Percentiles rank a stretch among this genome's conserved stretches.
Conservation (phyloP, 129 eudicot genomes). For the Flaveria sonorensis region DNA sequence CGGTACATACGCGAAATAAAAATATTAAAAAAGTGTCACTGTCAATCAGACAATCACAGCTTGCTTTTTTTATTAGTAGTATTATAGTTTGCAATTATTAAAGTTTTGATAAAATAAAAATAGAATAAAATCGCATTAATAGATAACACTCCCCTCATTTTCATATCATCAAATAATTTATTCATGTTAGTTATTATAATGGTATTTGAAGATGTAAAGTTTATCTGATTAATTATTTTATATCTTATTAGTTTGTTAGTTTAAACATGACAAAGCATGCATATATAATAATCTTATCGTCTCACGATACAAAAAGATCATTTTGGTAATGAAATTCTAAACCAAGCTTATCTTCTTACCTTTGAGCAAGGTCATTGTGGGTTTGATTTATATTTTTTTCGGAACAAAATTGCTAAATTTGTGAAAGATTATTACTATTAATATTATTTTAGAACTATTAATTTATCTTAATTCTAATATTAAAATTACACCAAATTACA, state of each 20-base stretch:
- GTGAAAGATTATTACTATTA: too few species aligned
- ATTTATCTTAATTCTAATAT: too few species aligned
- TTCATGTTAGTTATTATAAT: not conserved
- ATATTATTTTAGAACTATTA: too few species aligned
- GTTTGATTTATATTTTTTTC: too few species aligned
- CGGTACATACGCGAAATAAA: constrained; percentile 16
- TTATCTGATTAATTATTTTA: not conserved
- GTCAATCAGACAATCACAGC: constrained; percentile 32
- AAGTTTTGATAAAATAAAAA: constrained; percentile 22
- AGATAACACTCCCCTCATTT: constrained; percentile 7
- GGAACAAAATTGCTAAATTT: too few species aligned
- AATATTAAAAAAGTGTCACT: constrained; percentile 23
- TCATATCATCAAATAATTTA: constrained; percentile 1
- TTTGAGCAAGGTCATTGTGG: too few species aligned
- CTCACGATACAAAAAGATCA: too few species aligned
- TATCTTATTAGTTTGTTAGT: not conserved
- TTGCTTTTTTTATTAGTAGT: constrained; percentile 32
- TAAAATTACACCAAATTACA: too few species aligned
- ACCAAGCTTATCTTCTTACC: too few species aligned
- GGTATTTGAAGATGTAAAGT: not conserved
- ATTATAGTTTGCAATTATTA: constrained; percentile 22
- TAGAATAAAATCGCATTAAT: constrained; percentile 5
- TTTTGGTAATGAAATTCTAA: too few species aligned
- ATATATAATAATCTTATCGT: too few species aligned
- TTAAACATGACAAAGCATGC: not conserved